Conservation (phyloP, 176 grass and related monocot genomes). For the Neostapfia colusana region DNA sequence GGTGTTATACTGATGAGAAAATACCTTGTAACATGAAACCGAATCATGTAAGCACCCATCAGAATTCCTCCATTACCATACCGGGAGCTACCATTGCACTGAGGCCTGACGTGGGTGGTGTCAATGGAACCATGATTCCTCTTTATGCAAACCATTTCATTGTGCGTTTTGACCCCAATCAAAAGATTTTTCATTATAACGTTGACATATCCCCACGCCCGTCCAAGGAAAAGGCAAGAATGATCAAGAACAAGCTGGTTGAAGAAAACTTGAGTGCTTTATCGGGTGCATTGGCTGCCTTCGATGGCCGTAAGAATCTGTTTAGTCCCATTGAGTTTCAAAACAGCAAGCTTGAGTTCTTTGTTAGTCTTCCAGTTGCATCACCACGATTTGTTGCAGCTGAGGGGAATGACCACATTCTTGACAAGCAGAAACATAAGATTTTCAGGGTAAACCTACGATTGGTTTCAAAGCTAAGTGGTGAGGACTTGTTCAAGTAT, state of each 20-base stretch:
- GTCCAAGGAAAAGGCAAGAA: slow-evolving; percentile 77
- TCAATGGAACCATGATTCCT: slow-evolving; percentile 53
- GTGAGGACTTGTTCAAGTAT: slow-evolving; percentile 64
- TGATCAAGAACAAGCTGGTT: slow-evolving; percentile 87
- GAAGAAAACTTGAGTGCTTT: slow-evolving; percentile 68
- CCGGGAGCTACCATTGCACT: slow-evolving; percentile 36
- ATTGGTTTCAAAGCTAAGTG: slow-evolving; percentile 72
- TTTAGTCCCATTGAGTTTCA: slow-evolving; percentile 81
- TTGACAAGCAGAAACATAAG: slow-evolving; percentile 49
- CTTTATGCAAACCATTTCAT: slow-evolving; percentile 86
- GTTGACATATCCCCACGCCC: slow-evolving; percentile 77
- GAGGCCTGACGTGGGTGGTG: slow-evolving; percentile 70
- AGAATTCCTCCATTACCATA: slow-evolving; percentile 30
- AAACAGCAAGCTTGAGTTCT: slow-evolving; percentile 60
- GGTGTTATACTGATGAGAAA: slow-evolving; percentile 25
- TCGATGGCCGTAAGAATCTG: slow-evolving; percentile 84
- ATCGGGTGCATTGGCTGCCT: slow-evolving; percentile 58
- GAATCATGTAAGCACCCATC: slow-evolving; percentile 29
- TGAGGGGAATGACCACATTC: slow-evolving; percentile 35
- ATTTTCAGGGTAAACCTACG: slow-evolving; percentile 82
- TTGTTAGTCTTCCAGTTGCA: slow-evolving; percentile 59
- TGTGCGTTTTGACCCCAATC: slow-evolving; percentile 60
- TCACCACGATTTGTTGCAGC: slow-evolving; percentile 5
- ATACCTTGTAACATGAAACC: slow-evolving; percentile 18
- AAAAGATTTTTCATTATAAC: slow-evolving; percentile 81